phyloP scores from a whole-genome alignment of 257 asterid species.

The Solanum piurae region DNA sequence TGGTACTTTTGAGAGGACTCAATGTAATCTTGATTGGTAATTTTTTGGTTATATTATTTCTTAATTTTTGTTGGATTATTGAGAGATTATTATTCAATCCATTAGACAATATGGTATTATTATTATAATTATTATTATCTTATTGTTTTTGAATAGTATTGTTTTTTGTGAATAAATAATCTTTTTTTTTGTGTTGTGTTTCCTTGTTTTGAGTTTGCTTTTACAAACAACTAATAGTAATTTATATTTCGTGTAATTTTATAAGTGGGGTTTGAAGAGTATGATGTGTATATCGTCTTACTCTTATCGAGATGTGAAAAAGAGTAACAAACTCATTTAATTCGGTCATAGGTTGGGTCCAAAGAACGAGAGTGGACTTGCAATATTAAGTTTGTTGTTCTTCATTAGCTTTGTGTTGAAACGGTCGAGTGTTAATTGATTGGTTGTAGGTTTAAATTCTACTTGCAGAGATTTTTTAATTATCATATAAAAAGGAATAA shows the following conservation, averaged over 20 bases:
- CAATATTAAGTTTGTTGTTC: neutral
- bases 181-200: neutral
- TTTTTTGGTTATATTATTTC: neutral
- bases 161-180: slow-evolving; percentile 11
- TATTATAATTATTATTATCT: neutral
- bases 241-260: neutral
- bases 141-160: neutral
- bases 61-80: neutral
- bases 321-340: neutral
- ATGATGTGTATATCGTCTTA: neutral
- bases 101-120: neutral
- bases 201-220: neutral
- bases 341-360: neutral
- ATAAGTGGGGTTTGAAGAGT: neutral
- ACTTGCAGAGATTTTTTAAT: neutral
- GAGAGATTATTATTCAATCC: neutral
- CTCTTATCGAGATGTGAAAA: neutral
- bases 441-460: neutral
- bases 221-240: neutral
- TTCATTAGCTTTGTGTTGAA: neutral
- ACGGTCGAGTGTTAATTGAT: neutral
- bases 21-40: slow-evolving; percentile 69
- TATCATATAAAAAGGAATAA: no score
- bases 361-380: neutral
- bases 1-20: slow-evolving; percentile 31